Evolutionary conservation across 2,329 filamentous ascomycete genomes (phyloP), one percentile per base, ranked within the genome.

Genomic region (Rutstroemia sp.): DNA sequence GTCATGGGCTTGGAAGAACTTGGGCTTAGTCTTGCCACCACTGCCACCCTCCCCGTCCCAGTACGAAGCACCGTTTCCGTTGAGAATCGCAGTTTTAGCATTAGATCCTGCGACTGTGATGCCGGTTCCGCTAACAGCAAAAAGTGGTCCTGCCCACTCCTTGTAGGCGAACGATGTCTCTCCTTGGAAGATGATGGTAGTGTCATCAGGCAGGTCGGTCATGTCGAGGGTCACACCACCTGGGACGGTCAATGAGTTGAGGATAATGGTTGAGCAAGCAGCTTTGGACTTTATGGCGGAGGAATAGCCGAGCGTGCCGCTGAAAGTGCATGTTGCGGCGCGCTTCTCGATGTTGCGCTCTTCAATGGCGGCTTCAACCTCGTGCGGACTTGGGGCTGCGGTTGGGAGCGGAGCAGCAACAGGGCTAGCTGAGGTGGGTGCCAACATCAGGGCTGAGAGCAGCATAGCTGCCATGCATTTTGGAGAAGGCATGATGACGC

Each of bases 141-240:
- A 76, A 14, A 88, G 73, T 45, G 85, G 85, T 0, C 85, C 85
- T 1, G 69, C 68, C 85, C 84, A 88, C 64, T 85, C 79, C 60
- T 80, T 73, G 71, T 86, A 87, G 18, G 75, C 84, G 65, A 85
- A 88, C 52, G 79, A 82, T n/a, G 85, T 88, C 14, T 74, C 80
- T 42, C 85, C 86, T 57, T 80, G 70, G 70, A 88, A 88, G 63
- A 79, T 80, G 60, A 87, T 62, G 21, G 59, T 49, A 38, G 80
- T 82, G 60, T 76, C 77, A n/a, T 70, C 65, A 1, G 73, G 73
- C 41, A 84, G 73, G 19, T 72, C 71, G 12, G 80, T 80, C 59
- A 86, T 67, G 65, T 85, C 80, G 2, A 86, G 75, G 2, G 81
- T 84, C 9, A 72, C 72, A 21, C 81, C 81, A 3, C 81, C 76